Conservation (phyloP, 306 rosid species). For the Fagus crenata region DNA sequence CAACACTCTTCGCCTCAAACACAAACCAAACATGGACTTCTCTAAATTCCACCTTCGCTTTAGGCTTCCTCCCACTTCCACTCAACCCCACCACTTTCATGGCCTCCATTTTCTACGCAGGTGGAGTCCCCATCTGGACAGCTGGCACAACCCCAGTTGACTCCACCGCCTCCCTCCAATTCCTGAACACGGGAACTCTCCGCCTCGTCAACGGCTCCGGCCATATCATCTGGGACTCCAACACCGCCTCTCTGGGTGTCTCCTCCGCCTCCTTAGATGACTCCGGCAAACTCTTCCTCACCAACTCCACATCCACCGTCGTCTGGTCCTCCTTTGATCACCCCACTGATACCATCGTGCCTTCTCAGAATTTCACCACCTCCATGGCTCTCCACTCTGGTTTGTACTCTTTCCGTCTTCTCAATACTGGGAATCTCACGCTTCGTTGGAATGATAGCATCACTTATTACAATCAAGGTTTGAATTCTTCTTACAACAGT, state of each 20-base stretch:
- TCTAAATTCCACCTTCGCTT: constrained; percentile 32
- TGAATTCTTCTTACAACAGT: constrained; percentile 48
- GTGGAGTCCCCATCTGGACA: constrained; percentile 61
- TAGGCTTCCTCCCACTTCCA: constrained; percentile 44
- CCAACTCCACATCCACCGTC: constrained; percentile 29
- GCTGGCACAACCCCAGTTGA: constrained; percentile 48
- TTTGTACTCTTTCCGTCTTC: constrained; percentile 44
- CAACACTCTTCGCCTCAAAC: constrained; percentile 52
- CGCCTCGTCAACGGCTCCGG: constrained; percentile 60
- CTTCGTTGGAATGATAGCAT: constrained; percentile 52
- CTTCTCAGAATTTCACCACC: constrained; percentile 52
- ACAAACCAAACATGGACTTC: constrained; percentile 50
- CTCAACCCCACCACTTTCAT: constrained; percentile 50
- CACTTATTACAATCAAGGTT: constrained; percentile 51
- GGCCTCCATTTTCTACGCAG: constrained; percentile 52
- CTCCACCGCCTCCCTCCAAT: constrained; percentile 47
- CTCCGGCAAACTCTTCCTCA: constrained; percentile 48
- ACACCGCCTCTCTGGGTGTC: constrained; percentile 45
- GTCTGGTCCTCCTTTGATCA: constrained; percentile 69
- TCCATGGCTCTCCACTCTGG: constrained; percentile 52
- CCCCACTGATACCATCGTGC: constrained; percentile 63
- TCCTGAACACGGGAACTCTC: constrained; percentile 51
- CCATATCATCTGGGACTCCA: constrained; percentile 53
- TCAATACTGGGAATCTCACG: constrained; percentile 44
- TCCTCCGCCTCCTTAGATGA: constrained; percentile 47